phyloP scores from a whole-genome alignment of 106 monocot species.

The Gastrodia elata region DNA sequence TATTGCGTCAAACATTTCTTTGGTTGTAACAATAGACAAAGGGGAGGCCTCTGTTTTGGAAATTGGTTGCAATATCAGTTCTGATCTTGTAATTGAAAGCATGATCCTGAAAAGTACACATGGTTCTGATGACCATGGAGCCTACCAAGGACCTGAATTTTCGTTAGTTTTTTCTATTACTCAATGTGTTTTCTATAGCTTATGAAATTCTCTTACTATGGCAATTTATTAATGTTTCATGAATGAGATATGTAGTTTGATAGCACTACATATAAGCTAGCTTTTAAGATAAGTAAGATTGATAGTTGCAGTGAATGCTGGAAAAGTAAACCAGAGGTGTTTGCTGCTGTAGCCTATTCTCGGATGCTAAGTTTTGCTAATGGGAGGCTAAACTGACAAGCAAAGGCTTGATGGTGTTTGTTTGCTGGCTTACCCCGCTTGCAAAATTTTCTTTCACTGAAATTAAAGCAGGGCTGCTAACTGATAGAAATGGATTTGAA shows the following conservation, averaged over 20 bases:
- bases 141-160: conserved; percentile 71
- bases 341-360: neutral
- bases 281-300: too few relatives aligned
- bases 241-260: neutral
- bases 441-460: neutral
- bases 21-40: conserved; percentile 67
- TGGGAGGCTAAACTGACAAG: neutral
- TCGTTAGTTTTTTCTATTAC: conserved; percentile 21
- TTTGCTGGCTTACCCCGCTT: neutral
- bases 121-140: conserved; percentile 29
- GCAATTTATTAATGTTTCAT: neutral
- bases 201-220: neutral
- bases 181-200: neutral
- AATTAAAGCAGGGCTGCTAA: neutral
- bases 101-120: conserved; percentile 35
- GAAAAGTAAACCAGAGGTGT: neutral
- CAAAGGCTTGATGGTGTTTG: neutral
- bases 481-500: neutral
- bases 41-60: conserved; percentile 45
- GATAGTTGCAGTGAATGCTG: neutral
- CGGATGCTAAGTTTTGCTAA: neutral
- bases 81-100: conserved; percentile 56
- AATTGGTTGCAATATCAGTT: conserved; percentile 48
- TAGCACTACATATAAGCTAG: neutral
- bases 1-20: conserved; percentile 26